Evolutionary conservation across 805 yeast genomes (phyloP).

Genomic region (Schwanniomyces yamadae): DNA sequence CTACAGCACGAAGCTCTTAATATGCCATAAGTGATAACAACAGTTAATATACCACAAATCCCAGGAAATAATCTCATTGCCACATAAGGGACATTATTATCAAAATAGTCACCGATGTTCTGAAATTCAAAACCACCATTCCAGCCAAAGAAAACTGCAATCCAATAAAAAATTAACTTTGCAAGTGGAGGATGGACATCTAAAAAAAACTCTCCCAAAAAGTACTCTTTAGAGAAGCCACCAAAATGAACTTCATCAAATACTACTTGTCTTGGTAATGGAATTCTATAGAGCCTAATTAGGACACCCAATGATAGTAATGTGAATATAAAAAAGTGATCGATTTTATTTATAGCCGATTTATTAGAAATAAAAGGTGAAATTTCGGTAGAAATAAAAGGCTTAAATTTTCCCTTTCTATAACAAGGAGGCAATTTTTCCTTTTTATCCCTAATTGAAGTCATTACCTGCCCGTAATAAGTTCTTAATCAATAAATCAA

Average conservation of each 20-base stretch:
- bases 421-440: conserved; percentile 15
- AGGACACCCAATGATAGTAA: conserved; percentile 23
- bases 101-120: conserved; percentile 43
- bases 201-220: conserved; percentile 59
- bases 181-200: conserved; percentile 76
- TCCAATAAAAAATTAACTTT: conserved; percentile 55
- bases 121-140: conserved; percentile 41
- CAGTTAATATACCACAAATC: conserved; percentile 50
- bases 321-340: conserved; percentile 18
- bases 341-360: conserved; percentile 14
- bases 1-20: conserved; percentile 58
- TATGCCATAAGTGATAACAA: conserved; percentile 53
- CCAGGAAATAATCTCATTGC: conserved; percentile 60
- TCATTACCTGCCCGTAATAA: not conserved
- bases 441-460: conserved; percentile 1
- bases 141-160: conserved; percentile 53
- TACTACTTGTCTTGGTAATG: conserved; percentile 40
- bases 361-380: conserved; percentile 13
- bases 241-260: conserved; percentile 49
- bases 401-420: conserved; percentile 29
- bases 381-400: conserved; percentile 26
- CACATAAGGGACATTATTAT: conserved; percentile 43
- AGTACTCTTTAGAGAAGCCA: conserved; percentile 42
- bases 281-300: conserved; percentile 32
- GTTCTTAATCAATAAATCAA: too few species aligned